These are phyloP conservation scores for Aspergillus aculeatus DNA, from an alignment of 2,329 filamentous ascomycete genomes.

Conservation along the genomic window DNA sequence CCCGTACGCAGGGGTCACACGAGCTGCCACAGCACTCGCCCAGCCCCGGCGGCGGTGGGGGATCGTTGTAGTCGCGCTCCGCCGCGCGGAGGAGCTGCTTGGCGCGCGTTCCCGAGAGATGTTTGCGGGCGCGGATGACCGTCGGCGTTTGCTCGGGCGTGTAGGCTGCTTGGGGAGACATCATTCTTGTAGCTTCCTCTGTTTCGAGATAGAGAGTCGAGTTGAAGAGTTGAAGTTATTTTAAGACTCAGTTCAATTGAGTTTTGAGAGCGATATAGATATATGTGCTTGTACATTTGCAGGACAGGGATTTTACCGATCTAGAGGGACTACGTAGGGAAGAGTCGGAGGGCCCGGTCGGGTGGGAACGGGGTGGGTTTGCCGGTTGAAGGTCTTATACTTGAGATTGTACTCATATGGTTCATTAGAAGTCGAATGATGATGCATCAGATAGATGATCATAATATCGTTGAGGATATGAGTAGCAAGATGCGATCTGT, in stretches of 20 bases:
- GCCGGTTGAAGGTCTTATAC: neutral
- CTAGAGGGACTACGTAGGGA: neutral
- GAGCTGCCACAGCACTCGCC: constrained; percentile 39
- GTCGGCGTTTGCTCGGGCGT: constrained; percentile 24
- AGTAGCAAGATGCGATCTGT: no score
- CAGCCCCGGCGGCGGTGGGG: constrained; percentile 32
- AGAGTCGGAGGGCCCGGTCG: neutral
- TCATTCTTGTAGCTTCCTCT: constrained; percentile 5
- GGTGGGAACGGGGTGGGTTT: neutral
- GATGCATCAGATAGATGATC: no score
- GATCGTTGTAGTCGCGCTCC: constrained; percentile 29
- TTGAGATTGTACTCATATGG: no score
- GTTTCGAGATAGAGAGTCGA: neutral
- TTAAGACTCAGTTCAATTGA: no score
- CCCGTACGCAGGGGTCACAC: constrained; percentile 38
- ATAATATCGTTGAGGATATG: no score
- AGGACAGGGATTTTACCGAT: neutral
- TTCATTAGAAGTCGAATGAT: no score
- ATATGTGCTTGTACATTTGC: neutral
- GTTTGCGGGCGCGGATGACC: constrained; percentile 30
- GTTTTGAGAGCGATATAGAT: no score
- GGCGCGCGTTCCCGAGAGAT: constrained; percentile 29
- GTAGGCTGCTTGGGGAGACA: constrained; percentile 25
- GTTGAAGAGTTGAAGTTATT: neutral
- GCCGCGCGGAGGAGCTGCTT: constrained; percentile 36